These are phyloP conservation scores for Inonotus obliquus DNA, from an alignment of 1,284 basidiomycete genomes.

Conservation along the genomic window DNA sequence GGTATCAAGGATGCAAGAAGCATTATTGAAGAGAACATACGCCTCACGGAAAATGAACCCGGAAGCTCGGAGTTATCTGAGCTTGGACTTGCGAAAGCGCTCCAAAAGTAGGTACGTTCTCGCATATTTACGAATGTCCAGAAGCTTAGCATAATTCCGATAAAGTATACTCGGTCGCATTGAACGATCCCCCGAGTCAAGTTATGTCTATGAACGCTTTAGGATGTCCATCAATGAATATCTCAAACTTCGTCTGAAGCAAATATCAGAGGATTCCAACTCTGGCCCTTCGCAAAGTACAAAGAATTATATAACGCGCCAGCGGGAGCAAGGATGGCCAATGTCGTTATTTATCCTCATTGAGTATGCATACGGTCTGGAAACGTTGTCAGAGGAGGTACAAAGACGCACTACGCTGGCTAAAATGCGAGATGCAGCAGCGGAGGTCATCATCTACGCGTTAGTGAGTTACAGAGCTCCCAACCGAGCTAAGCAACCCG, in stretches of 20 bases:
- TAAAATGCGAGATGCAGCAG: background rate
- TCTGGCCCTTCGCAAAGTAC: background rate
- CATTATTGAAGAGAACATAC: background rate
- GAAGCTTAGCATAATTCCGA: background rate
- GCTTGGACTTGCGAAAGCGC: background rate
- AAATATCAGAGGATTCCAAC: background rate
- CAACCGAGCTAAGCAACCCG: background rate
- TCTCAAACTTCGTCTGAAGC: background rate
- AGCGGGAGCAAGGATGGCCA: conserved; percentile 6
- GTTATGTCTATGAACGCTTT: conserved; percentile 1
- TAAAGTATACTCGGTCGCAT: conserved; percentile 8
- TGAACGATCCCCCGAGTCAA: background rate
- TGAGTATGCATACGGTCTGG: conserved; percentile 9
- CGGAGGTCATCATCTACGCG: conserved; percentile 5
- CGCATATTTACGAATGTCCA: background rate
- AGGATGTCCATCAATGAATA: background rate
- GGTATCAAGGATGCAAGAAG: background rate
- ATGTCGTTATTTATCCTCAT: conserved; percentile 9
- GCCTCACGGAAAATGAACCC: background rate
- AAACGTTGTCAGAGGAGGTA: background rate
- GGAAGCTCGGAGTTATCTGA: background rate
- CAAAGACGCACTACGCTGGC: background rate
- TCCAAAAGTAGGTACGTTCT: conserved; percentile 2
- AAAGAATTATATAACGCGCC: background rate
- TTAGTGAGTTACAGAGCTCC: background rate